Evolutionary conservation across 1,284 basidiomycete genomes (phyloP), one percentile per base, ranked within the genome.

Genomic region (Marasmius fiardii): DNA sequence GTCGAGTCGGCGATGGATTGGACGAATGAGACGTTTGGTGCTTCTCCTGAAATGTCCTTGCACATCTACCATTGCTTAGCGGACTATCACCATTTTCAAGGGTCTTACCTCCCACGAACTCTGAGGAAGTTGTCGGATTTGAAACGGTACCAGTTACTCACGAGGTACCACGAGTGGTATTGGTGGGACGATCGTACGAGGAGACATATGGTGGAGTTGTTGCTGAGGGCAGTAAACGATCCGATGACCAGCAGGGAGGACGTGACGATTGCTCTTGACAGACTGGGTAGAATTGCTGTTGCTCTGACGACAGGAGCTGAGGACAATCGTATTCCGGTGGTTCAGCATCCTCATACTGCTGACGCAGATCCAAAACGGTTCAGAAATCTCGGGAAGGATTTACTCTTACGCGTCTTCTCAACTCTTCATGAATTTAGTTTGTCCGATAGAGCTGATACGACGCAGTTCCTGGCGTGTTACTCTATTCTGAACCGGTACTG

Each of bases 111-210:
- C 7, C 47, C 47, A 14, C 47, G 47, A 4, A 28, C 47, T 6
- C 20, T 49, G 18, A 23, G 31, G 26, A 18, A 49, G n/a, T 26
- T 49, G 11, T 33, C 47, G 28, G 47, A 49, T n/a, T 2, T 49
- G 8, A 26, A 18, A 18, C 4, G 47, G 18, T 49, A 49, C 18
- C 47, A 49, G 47, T 16, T 49, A 18, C 16, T 49, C 24, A 49
- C 47, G 14, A 33, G 28, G 16, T 49, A 49, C n/a, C 47, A 49
- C 18, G 47, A 49, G 14, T 49, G 47, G 47, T 49, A 31, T 33
- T 49, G 47, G 47, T 49, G 47, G 47, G 47, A 49, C n/a, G 47
- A 49, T 31, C 12, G 14, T 28, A 31, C 47, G 18, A 49, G 47
- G 26, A 49, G 18, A 20, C 31, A 31, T 26, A 18, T 49, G 26